Base-by-base conservation (phyloP, 495 filamentous ascomycete genomes). In the Hypoxylon trugodes region DNA sequence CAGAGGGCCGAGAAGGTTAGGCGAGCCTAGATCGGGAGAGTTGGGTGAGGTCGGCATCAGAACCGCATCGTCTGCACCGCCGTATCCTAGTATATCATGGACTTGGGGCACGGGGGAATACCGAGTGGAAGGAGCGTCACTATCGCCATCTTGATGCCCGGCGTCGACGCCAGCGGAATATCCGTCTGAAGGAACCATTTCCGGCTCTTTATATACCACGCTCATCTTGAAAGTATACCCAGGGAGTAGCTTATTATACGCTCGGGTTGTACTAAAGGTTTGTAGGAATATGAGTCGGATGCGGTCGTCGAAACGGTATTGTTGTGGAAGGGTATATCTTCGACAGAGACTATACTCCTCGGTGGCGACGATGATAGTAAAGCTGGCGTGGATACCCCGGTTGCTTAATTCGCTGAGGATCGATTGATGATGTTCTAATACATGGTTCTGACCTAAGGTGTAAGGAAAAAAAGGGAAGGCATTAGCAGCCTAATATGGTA, bases 201-300 rank as follows among this genome's bases (percentile, higher is more conserved):
- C 69, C 13, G 75, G 73, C n/a, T 69, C 37, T 61, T 79, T 75
- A 48, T 69, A 76, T 7, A 71, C 72, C 24, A 80, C 73, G 57
- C 73, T 78, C 79, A 82, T 81, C 37, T 63, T 79, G 68, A 65
- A 64, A 0, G 0, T 15, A 22, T 68, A 70, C 4, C 24, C 26
- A 4, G 48, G 25, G 0, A 70, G 24, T 4, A 37, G 10, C 25
- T 55, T 65, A 46, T 68, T 72, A 12, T 66, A 70, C 2, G 19
- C 25, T 1, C 60, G 52, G 9, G 43, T 58, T 16, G 25, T 13
- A 48, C 22, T 60, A 24, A 72, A 72, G 26, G 55, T 36, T 26
- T 70, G 63, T 1, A 72, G 40, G 36, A 70, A 70, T 1, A 46
- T 30, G 41, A 68, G 57, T 5, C 60, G 60, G 4, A 55, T 12